Evolutionary conservation across 2,329 filamentous ascomycete genomes (phyloP), one percentile per base, ranked within the genome.

Genomic region (Verticillium klebahnii): DNA sequence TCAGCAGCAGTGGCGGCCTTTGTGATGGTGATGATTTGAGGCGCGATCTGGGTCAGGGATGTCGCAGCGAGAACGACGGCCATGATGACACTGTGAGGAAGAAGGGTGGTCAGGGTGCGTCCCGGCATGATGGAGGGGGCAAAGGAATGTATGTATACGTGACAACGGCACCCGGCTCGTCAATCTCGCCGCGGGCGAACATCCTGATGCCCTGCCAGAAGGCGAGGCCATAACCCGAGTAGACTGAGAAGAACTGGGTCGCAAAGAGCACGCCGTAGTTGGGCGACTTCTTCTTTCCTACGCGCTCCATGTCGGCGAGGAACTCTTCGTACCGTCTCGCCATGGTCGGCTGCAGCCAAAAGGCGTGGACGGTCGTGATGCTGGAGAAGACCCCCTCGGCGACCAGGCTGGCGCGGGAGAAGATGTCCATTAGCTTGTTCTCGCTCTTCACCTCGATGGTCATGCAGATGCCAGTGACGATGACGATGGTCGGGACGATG

Each of bases 131-230:
- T 71, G 74, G n/a, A 23, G 12, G 8, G 8, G 34, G 25, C 25
- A 25, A 75, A 72, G 5, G 76, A 12, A 8, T 12, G 3, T 4
- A 7, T 12, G 17, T 29, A 9, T 8, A 66, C 65, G 63, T 63
- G 31, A 66, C 65, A 5, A 65, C 58, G 14, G 58, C 62, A 12
- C 62, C 63, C 6, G 60, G 11, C 14, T 64, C 60, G 9, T 14
- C n/a, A 3, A 62, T 54, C 56, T 65, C 62, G 17, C 60, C 59
- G 12, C 59, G 40, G 4, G 72, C 69, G 6, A 80, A 75, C 60
- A 80, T 66, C 1, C 77, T 70, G 58, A 80, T 77, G 59, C 62
- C 65, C 52, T 66, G 65, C 65, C 65, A 67, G 60, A 66, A 67
- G 5, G 62, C 63, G 25, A 67, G 58, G 1, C 61, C 65, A 17